Evolutionary conservation across 176 grass and related monocot species (phyloP).

Genomic region (Panicum miliaceum): DNA sequence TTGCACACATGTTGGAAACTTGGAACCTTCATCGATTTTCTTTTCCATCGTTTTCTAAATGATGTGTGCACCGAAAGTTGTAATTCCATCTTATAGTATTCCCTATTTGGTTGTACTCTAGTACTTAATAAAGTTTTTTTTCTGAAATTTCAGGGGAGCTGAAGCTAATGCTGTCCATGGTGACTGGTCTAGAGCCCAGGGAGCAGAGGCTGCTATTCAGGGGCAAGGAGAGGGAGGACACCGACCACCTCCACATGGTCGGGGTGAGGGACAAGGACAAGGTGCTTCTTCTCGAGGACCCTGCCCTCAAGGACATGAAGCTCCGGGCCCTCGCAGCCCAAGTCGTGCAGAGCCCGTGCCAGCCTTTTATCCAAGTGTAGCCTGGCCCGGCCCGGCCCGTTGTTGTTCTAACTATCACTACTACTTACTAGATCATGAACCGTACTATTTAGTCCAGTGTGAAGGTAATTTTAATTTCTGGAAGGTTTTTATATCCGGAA

Average conservation of each 20-base stretch:
- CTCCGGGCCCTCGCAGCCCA: slow-evolving; percentile 31
- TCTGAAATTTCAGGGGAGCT: slow-evolving; percentile 63
- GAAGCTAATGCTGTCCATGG: slow-evolving; percentile 71
- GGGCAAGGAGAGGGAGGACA: slow-evolving; percentile 92
- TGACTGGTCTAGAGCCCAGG: slow-evolving; percentile 71
- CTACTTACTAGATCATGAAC: background rate
- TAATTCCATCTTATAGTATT: background rate
- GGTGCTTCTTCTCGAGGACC: slow-evolving; percentile 75
- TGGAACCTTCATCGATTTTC: slow-evolving; percentile 13
- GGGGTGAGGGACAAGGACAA: slow-evolving; percentile 88
- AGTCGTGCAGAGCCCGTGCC: slow-evolving; percentile 25
- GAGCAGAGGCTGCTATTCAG: slow-evolving; percentile 92
- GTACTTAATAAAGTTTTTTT: background rate
- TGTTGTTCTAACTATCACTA: background rate
- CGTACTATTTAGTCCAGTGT: background rate
- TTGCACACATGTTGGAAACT: slow-evolving; percentile 16
- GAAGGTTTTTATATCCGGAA: slow-evolving; percentile 49
- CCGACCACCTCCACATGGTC: slow-evolving; percentile 72
- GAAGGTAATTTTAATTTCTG: slow-evolving; percentile 36
- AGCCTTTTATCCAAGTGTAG: slow-evolving; percentile 53
- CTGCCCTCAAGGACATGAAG: slow-evolving; percentile 70
- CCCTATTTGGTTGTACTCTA: background rate
- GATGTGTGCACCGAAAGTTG: background rate
- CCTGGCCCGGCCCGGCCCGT: too few species aligned
- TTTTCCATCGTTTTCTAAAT: background rate